phyloP scores from a whole-genome alignment of 192 early-diverging fungal genomes.

The Coemansia sp. region DNA sequence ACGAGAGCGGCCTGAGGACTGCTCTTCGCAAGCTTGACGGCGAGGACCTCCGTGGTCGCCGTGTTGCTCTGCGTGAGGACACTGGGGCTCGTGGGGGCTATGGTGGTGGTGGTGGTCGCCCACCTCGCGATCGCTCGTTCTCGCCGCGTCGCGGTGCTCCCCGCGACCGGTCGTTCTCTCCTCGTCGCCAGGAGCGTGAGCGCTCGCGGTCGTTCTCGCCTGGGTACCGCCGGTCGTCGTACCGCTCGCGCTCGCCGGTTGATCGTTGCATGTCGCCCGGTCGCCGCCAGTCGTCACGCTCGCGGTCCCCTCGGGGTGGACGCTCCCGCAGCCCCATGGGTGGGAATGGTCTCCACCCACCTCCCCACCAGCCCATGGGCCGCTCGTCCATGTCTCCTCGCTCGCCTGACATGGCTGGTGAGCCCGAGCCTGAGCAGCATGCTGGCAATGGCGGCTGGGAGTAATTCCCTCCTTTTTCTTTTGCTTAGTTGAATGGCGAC shows the following conservation, averaged over 20 bases:
- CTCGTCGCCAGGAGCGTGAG: slow-evolving; percentile 33
- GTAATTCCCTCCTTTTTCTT: neutral
- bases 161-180: slow-evolving; percentile 53
- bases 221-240: slow-evolving; percentile 23
- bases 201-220: slow-evolving; percentile 57
- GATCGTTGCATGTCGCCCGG: slow-evolving; percentile 15
- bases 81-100: slow-evolving; percentile 28
- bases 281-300: slow-evolving; percentile 23
- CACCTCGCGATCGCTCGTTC: slow-evolving; percentile 40
- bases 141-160: slow-evolving; percentile 38
- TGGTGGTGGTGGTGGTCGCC: slow-evolving; percentile 40
- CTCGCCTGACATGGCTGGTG: slow-evolving; percentile 32
- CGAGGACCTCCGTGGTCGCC: slow-evolving; percentile 65
- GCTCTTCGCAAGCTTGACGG: slow-evolving; percentile 84
- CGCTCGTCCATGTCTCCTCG: slow-evolving; percentile 51
- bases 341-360: slow-evolving; percentile 10
- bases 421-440: slow-evolving; percentile 17
- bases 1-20: slow-evolving; percentile 75
- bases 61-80: slow-evolving; percentile 63
- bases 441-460: slow-evolving; percentile 34
- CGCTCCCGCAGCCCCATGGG: slow-evolving; percentile 29
- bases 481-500: slow-evolving; percentile 2
- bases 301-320: slow-evolving; percentile 17
- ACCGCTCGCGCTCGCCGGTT: slow-evolving; percentile 29
- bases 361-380: slow-evolving; percentile 27